Evolutionary conservation across 805 yeast genomes (phyloP), one percentile per base, ranked within the genome.

Genomic region (Saturnispora halmiae): DNA sequence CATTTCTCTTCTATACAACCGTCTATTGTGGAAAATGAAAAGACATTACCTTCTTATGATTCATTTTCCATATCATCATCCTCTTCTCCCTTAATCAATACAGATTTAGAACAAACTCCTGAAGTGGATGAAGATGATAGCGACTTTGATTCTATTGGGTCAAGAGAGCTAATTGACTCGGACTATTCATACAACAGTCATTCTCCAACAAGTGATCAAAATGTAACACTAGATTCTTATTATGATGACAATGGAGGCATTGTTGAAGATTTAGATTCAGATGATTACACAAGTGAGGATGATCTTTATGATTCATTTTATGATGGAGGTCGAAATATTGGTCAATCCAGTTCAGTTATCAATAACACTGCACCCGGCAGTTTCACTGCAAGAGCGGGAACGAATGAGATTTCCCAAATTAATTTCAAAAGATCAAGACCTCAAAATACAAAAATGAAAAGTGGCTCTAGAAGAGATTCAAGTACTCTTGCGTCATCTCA

Each of bases 141-240:
- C 8, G 40, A 30, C 20, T 40, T 43, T 13, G 41, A 44, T 22
- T 53, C 60, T 2, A 46, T 52, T 18, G 57, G 53, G 22, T 53
- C 60, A 0, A 51, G 52, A 25, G 46, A 48, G 9, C 30, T 50
- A 2, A 37, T 49, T 4, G 66, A 58, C 18, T 61, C 58, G 13
- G 52, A 51, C 30, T 51, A 45, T 27, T 47, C 45, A 18, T 42
- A 34, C 38, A 37, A 31, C 8, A 32, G 16, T 31, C 41, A 51
- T 29, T 41, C 47, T 20, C 2, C 40, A 21, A 6, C 26, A 22
- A 22, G 10, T 6, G 26, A 6, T 22, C 10, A 22, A 20, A 14
- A 26, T 27, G 5, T 31, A 13, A 15, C 31, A 25, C 14, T 21
- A 31, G 45, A 20, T 6, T 22, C 42, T 5, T 33, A 34, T 25